Percentiles rank a stretch among this genome's conserved stretches.
Conservation (phyloP, 192 early-diverging fungal species). For the Gamsiella multidivaricata region DNA sequence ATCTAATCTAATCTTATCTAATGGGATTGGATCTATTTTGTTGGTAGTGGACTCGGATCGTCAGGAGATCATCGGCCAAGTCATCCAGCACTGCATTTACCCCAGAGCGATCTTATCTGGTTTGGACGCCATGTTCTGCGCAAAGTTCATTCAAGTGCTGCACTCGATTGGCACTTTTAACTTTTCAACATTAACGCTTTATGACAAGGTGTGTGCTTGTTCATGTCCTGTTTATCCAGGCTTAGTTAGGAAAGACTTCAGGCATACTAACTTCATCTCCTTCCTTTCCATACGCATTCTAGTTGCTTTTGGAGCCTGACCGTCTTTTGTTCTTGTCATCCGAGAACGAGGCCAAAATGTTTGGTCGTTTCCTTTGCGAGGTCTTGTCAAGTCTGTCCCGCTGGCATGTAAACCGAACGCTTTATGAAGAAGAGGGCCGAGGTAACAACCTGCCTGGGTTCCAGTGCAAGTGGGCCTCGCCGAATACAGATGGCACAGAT, state of each 20-base stretch:
- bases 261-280: not conserved
- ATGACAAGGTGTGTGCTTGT: slow-evolving; percentile 65
- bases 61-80: slow-evolving; percentile 50
- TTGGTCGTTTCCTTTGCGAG: slow-evolving; percentile 74
- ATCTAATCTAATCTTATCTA: not conserved
- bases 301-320: slow-evolving; percentile 38
- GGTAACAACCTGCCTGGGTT: slow-evolving; percentile 75
- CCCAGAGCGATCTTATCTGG: slow-evolving; percentile 74
- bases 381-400: slow-evolving; percentile 64
- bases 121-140: slow-evolving; percentile 79
- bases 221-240: not conserved
- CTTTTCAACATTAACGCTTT: slow-evolving; percentile 77
- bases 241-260: no score
- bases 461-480: slow-evolving; percentile 69
- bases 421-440: slow-evolving; percentile 67
- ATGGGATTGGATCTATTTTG: not conserved
- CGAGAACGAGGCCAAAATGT: slow-evolving; percentile 79
- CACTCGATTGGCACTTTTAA: slow-evolving; percentile 76
- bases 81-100: slow-evolving; percentile 79
- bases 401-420: slow-evolving; percentile 64
- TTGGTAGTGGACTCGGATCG: slow-evolving; percentile 39
- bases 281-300: not conserved
- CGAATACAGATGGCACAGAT: slow-evolving; percentile 28
- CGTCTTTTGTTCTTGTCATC: slow-evolving; percentile 61
- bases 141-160: slow-evolving; percentile 77